Percentiles rank a stretch among this genome's conserved stretches.
These are phyloP conservation scores for Nitzschia inconspicua DNA, from an alignment of 108 stramenopile species.

Conservation along the genomic window DNA sequence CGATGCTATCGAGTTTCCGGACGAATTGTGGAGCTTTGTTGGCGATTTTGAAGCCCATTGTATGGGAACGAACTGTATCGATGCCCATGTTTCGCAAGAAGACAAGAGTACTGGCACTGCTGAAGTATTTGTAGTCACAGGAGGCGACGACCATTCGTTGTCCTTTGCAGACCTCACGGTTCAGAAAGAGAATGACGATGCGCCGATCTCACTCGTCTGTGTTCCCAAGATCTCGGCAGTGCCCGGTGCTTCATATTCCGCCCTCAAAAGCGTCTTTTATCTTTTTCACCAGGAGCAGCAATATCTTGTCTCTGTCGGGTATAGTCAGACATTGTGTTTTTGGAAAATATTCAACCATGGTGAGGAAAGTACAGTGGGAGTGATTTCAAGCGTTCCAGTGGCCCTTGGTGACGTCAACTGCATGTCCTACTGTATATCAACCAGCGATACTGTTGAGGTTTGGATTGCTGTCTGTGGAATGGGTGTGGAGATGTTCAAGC, in stretches of 20 bases:
- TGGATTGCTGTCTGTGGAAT: conserved; percentile 19
- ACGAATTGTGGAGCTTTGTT: background rate
- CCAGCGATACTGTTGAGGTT: too few species aligned
- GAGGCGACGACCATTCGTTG: conserved; percentile 77
- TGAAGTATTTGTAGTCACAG: conserved; percentile 34
- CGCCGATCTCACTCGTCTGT: background rate
- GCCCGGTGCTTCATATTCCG: conserved; percentile 54
- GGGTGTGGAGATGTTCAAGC: conserved; percentile 10
- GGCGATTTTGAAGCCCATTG: conserved; percentile 42
- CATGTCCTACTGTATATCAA: conserved; percentile 15
- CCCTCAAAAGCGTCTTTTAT: conserved; percentile 53
- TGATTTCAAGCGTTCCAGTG: conserved; percentile 13
- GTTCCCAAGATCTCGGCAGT: background rate
- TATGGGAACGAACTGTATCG: conserved; percentile 64
- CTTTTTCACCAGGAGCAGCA: conserved; percentile 1
- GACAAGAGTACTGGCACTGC: background rate
- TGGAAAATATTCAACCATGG: conserved; percentile 22
- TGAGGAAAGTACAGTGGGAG: background rate
- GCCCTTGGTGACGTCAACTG: conserved; percentile 49
- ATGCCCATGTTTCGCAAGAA: background rate
- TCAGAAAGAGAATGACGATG: background rate
- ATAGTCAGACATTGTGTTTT: conserved; percentile 46
- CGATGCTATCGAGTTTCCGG: conserved; percentile 22
- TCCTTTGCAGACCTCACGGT: conserved; percentile 6
- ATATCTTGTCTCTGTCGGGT: conserved; percentile 40